A percentile compares a stretch with the other conserved stretches of the same genome.
Conservation (phyloP, 2,329 filamentous ascomycete species). For the Dendryphion nanum region DNA sequence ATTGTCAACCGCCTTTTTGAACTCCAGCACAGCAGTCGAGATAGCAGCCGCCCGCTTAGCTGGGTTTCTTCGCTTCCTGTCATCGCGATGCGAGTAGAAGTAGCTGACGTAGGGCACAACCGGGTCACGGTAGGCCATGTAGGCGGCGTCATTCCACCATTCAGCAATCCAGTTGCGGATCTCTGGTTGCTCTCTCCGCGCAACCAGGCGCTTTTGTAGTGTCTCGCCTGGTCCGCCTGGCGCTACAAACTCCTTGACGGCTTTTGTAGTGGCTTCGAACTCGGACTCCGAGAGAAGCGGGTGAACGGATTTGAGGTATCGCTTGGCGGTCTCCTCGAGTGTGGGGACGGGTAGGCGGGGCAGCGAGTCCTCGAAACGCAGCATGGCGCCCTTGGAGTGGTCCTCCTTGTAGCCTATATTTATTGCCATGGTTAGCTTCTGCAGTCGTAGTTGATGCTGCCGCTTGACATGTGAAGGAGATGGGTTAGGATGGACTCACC, state of each 20-base stretch:
- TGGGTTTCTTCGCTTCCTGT: conserved; percentile 81
- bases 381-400: conserved; percentile 73
- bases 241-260: conserved; percentile 82
- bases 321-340: conserved; percentile 76
- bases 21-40: conserved; percentile 79
- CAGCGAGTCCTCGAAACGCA: conserved; percentile 83
- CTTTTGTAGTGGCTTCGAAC: conserved; percentile 72
- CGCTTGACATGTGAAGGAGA: conserved; percentile 7
- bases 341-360: conserved; percentile 76
- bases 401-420: conserved; percentile 74
- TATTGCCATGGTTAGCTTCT: conserved; percentile 6
- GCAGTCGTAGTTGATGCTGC: background rate
- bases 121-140: conserved; percentile 89
- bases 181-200: conserved; percentile 74
- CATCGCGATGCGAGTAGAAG: conserved; percentile 98
- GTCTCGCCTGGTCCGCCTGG: conserved; percentile 80
- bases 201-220: conserved; percentile 84
- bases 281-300: conserved; percentile 69
- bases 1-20: conserved; percentile 87
- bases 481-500: conserved; percentile 32
- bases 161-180: conserved; percentile 93
- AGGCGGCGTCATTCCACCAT: conserved; percentile 97
- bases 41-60: conserved; percentile 92
- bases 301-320: conserved; percentile 78
- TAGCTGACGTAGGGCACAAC: conserved; percentile 98